Base-by-base conservation (phyloP, 768 basidiomycete genomes). In the Xanthoconium purpureum region DNA sequence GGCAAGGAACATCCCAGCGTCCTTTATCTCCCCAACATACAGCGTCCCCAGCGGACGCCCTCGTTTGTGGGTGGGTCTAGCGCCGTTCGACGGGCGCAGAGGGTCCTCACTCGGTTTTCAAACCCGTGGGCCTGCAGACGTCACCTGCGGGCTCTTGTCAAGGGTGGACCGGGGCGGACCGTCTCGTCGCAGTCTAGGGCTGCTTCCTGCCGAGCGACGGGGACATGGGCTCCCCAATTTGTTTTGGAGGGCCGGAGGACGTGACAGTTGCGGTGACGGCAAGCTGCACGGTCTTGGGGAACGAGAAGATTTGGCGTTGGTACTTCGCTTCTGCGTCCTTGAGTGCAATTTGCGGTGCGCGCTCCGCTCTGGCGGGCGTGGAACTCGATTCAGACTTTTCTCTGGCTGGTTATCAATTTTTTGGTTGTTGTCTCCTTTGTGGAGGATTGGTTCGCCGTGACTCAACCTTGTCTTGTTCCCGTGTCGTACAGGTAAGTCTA, bases 371-470 rank as follows among this genome's bases (percentile, higher is more conserved):
- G 1, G 18, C 15, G 54, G 20, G 59, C 32, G 70, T 61, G 66
- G 50, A 70, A 70, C 70, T 63, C 68, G 66, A 68, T 68, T 70
- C 69, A 70, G 69, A 72, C 66, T 70, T 59, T 49, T 70, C 65
- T 69, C 24, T 61, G 58, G 15, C 66, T 69, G 67, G 67, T 65
- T 55, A 24, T 50, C 2, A 13, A 59, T 40, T 60, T 61, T 63
- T 62, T 50, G n/a, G 37, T 11, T 6, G 2, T 45, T 38, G 6
- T 28, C 39, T 61, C 54, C 57, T 54, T 66, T 14, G 57, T 32
- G 57, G 63, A 51, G 54, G 24, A 24, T 24, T 2, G 24, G 24
- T 24, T 24, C 24, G 24, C 24, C 24, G n/a, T n/a, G 24, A 24
- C 24, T 24, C 24, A 24, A 4, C 24, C 24, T 24, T 24, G 24